These are phyloP conservation scores for Capronia americana DNA, from an alignment of 2,329 filamentous ascomycete genomes.

Conservation along the genomic window DNA sequence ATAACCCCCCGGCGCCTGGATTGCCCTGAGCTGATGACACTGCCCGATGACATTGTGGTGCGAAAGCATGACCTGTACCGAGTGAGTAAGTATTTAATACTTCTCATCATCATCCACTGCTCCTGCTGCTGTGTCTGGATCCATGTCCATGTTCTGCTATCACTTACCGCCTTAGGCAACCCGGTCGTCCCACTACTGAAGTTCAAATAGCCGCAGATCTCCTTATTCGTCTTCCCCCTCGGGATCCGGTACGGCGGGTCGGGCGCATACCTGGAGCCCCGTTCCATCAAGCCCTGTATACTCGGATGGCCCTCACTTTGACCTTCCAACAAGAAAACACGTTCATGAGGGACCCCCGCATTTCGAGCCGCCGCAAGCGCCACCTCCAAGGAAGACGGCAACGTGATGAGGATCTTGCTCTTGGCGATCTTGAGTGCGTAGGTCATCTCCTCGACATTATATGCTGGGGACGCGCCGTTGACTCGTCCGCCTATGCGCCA, in stretches of 20 bases:
- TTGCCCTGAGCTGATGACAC: constrained; percentile 63
- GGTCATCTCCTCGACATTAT: constrained; percentile 72
- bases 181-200: constrained; percentile 79
- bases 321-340: constrained; percentile 64
- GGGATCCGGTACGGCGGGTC: constrained; percentile 56
- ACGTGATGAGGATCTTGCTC: constrained; percentile 65
- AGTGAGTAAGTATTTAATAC: not conserved
- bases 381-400: constrained; percentile 61
- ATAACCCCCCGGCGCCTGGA: constrained; percentile 49
- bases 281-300: constrained; percentile 44
- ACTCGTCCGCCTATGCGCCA: constrained; percentile 55
- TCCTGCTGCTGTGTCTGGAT: not conserved
- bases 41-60: constrained; percentile 65
- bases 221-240: constrained; percentile 60
- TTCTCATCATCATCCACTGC: not conserved
- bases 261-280: constrained; percentile 41
- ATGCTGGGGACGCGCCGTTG: constrained; percentile 68
- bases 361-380: constrained; percentile 60
- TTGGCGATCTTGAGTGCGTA: constrained; percentile 65
- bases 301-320: constrained; percentile 56
- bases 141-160: not conserved
- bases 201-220: constrained; percentile 61
- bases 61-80: constrained; percentile 59
- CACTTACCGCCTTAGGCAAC: constrained; percentile 75
- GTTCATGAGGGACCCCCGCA: constrained; percentile 59